Percentiles rank a stretch among this genome's conserved stretches.
These are phyloP conservation scores for Aspergillus ibericus DNA, from an alignment of 2,329 filamentous ascomycete genomes.

Conservation along the genomic window DNA sequence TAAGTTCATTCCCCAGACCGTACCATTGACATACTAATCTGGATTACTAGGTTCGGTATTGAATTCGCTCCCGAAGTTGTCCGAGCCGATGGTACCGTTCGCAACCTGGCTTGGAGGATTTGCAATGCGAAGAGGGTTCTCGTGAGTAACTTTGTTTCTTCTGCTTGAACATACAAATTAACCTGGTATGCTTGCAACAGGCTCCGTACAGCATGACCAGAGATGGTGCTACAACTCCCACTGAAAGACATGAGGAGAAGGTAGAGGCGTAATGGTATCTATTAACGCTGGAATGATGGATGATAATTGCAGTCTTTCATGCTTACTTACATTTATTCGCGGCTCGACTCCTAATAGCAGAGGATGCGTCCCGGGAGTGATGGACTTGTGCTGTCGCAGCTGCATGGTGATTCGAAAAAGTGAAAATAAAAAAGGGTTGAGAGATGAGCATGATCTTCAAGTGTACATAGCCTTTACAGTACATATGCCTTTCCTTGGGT, in stretches of 20 bases:
- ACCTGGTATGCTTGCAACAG: conserved; percentile 38
- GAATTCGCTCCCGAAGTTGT: conserved; percentile 94
- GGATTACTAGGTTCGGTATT: conserved; percentile 68
- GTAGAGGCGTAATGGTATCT: not conserved
- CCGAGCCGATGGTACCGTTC: conserved; percentile 84
- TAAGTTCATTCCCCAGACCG: conserved; percentile 38
- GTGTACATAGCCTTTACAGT: not conserved
- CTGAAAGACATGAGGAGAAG: conserved; percentile 30
- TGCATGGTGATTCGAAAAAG: not conserved
- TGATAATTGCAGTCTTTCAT: not conserved
- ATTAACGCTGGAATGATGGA: not conserved
- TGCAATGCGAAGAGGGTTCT: conserved; percentile 94
- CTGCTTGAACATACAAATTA: not conserved
- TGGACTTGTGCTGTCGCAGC: not conserved
- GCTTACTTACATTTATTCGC: not conserved
- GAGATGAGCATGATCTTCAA: not conserved
- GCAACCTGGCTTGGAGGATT: conserved; percentile 89
- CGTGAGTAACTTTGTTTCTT: conserved; percentile 54
- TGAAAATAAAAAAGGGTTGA: not conserved
- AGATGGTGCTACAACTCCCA: conserved; percentile 62
- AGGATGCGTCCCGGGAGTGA: not conserved
- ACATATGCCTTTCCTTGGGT: not conserved
- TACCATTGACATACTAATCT: conserved; percentile 4
- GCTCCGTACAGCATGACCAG: conserved; percentile 71
- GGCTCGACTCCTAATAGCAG: not conserved